Evolutionary conservation across 1,139 yeast genomes (phyloP).

Genomic region (Suhomyces yuchorum): DNA sequence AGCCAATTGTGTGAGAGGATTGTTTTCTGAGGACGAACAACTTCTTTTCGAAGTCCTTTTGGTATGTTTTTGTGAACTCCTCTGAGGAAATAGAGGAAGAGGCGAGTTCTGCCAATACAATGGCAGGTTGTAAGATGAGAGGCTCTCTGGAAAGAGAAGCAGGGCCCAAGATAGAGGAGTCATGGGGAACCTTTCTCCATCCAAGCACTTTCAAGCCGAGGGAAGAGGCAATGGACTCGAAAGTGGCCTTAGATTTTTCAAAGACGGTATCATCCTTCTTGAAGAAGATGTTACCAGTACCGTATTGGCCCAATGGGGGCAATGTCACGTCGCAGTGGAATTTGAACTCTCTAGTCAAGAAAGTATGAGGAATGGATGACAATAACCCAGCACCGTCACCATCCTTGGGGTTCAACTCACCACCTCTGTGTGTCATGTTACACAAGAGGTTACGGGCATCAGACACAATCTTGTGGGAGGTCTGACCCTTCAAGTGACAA

Average conservation of each 20-base stretch:
- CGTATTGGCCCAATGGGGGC: conserved; percentile 85
- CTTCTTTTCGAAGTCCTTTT: conserved; percentile 75
- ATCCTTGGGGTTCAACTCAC: conserved; percentile 93
- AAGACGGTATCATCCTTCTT: conserved; percentile 73
- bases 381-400: conserved; percentile 99
- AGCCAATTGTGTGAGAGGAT: conserved; percentile 85
- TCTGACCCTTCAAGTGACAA: conserved; percentile 85
- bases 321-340: conserved; percentile 58
- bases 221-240: conserved; percentile 76
- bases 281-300: conserved; percentile 92
- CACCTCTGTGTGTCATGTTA: conserved; percentile 99
- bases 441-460: conserved; percentile 88
- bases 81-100: conserved; percentile 44
- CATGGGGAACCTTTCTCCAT: conserved; percentile 97
- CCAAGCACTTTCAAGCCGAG: conserved; percentile 84
- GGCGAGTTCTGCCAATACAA: conserved; percentile 64
- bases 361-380: conserved; percentile 88
- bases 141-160: conserved; percentile 96
- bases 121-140: conserved; percentile 81
- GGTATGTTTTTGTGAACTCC: conserved; percentile 59
- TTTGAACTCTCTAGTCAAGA: conserved; percentile 81
- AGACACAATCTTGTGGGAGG: conserved; percentile 89
- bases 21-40: conserved; percentile 86
- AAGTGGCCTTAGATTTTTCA: conserved; percentile 68
- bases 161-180: conserved; percentile 89